A percentile compares a stretch with the other conserved stretches of the same genome.
Evolutionary conservation across 2,329 filamentous ascomycete genomes (phyloP).

Genomic region (Didymella pinodella): DNA sequence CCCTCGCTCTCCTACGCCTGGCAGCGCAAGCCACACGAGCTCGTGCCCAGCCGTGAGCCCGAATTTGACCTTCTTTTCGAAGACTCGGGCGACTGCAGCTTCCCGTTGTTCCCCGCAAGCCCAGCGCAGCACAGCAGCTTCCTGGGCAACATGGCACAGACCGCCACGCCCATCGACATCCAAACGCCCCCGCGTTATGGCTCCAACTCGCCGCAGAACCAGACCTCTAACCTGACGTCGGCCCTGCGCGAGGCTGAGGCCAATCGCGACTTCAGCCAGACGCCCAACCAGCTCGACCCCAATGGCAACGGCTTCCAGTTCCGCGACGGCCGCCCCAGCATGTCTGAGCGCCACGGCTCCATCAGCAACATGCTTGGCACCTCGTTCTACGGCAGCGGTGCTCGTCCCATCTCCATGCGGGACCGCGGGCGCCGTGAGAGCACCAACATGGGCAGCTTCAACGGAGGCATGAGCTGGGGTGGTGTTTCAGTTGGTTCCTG

Average conservation of each 20-base stretch:
- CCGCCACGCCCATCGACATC: conserved; percentile 67
- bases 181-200: conserved; percentile 61
- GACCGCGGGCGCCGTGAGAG: conserved; percentile 66
- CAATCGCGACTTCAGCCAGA: conserved; percentile 39
- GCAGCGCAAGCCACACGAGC: conserved; percentile 53
- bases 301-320: conserved; percentile 41
- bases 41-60: conserved; percentile 41
- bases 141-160: conserved; percentile 59
- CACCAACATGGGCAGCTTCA: conserved; percentile 67
- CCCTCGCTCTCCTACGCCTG: conserved; percentile 52
- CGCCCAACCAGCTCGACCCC: conserved; percentile 55
- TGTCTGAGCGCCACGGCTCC: conserved; percentile 62
- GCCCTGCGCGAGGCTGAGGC: conserved; percentile 62
- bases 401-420: conserved; percentile 67
- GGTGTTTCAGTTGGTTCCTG: conserved; percentile 96
- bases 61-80: conserved; percentile 52
- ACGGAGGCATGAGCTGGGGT: conserved; percentile 94
- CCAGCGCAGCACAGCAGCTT: conserved; percentile 29
- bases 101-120: conserved; percentile 50
- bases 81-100: conserved; percentile 53
- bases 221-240: conserved; percentile 69
- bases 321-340: conserved; percentile 42
- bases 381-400: conserved; percentile 65
- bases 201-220: conserved; percentile 67
- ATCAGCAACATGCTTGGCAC: conserved; percentile 56